Evolutionary conservation across 495 filamentous ascomycete species (phyloP), one percentile per base, ranked within the genome.

Genomic region (Talaromyces wortmannii): DNA sequence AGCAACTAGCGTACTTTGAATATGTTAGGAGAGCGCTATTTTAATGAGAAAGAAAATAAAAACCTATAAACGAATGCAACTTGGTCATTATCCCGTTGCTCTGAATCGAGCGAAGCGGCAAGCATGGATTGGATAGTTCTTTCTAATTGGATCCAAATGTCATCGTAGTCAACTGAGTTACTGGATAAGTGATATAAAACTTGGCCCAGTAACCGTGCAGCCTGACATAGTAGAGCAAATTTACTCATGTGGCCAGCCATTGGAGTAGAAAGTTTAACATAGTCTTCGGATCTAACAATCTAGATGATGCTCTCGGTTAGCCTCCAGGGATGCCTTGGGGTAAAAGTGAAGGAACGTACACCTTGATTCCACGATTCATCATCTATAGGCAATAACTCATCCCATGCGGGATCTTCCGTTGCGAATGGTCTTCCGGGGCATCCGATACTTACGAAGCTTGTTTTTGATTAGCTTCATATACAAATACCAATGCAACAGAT

Each of bases 161-260:
- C 23, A 40, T 55, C 33, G 7, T 52, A 31, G 45, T 61, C 31
- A n/a, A 31, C 12, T 13, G 51, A 15, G 43, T 62, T 60, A 55
- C 60, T 30, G 29, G 57, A 48, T 49, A 51, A 53, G 31, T 69
- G 63, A 44, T 67, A 62, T 1, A 78, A 47, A 16, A 75, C 71
- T 48, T 70, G 69, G 13, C 74, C 72, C 12, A 76, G 60, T 45
- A 74, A 53, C 8, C 67, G 59, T 4, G 63, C 67, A 31, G 72
- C 71, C 57, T 78, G 75, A 52, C 67, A 71, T 13, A 77, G 63
- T 23, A 74, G 67, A 12, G 71, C 63, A 56, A 77, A 78, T 49
- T 61, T 58, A 53, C 60, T 59, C 57, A 59, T 63, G 31, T 63
- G 61, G 3, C 60, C 42, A 32, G 45, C 45, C 29, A 63, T 50